phyloP scores from a whole-genome alignment of 1,284 basidiomycete species.

The Austropuccinia psidii region DNA sequence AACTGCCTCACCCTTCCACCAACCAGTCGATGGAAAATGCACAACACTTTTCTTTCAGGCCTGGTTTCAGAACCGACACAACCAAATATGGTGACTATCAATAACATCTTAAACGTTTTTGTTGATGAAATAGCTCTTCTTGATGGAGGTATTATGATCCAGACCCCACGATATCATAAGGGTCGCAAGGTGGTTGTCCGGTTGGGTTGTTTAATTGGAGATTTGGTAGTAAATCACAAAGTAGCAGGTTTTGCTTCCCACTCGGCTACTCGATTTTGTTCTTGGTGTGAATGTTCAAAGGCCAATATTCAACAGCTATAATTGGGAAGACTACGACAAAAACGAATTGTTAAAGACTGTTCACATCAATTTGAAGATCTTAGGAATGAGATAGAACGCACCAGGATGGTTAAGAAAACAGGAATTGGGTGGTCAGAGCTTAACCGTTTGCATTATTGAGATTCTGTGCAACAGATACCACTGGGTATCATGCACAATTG shows the following conservation, averaged over 20 bases:
- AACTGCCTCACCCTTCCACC: conserved; percentile 11
- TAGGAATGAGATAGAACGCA: no score
- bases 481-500: no score
- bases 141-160: background rate
- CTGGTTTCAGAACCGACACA: background rate
- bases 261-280: background rate
- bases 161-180: background rate
- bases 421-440: no score
- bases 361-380: no score
- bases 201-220: background rate
- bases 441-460: no score
- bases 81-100: background rate
- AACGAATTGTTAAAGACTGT: no score
- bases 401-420: no score
- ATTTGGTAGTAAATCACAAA: background rate
- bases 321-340: no score
- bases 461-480: no score
- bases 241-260: conserved; percentile 8
- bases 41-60: background rate
- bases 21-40: background rate
- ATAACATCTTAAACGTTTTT: background rate
- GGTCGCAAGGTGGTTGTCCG: background rate
- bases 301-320: no score
- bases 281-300: background rate
- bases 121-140: background rate